phyloP scores from a whole-genome alignment of 805 yeast genomes.

The Candida railenensis region DNA sequence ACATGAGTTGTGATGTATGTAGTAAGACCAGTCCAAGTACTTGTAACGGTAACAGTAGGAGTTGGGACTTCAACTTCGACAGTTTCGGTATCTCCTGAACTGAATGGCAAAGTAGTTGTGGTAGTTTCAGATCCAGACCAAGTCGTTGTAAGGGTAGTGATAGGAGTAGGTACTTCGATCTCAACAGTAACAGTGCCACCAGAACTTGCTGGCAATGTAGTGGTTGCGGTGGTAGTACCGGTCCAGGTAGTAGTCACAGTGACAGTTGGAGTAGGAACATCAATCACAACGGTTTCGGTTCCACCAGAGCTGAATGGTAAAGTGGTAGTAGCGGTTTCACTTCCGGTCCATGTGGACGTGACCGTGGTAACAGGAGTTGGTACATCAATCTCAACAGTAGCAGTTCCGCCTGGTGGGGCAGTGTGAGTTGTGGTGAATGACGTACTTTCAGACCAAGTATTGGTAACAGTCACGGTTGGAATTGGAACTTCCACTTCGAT shows the following conservation, averaged over 20 bases:
- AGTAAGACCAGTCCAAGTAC: conserved; percentile 7
- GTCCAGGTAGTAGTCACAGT: conserved; percentile 8
- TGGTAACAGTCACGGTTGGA: conserved; percentile 12
- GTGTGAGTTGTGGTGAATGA: conserved; percentile 19
- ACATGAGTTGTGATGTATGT: conserved; percentile 19
- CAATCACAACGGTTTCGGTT: neutral
- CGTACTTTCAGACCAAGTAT: conserved; percentile 19
- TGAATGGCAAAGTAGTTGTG: conserved; percentile 8
- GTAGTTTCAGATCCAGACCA: conserved; percentile 11
- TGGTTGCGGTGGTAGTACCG: conserved; percentile 7
- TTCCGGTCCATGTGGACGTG: conserved; percentile 11
- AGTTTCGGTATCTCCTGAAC: conserved; percentile 9
- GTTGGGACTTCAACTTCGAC: conserved; percentile 7
- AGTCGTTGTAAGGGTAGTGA: conserved; percentile 8
- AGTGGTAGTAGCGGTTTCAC: conserved; percentile 8
- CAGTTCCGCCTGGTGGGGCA: conserved; percentile 13
- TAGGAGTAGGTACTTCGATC: conserved; percentile 3
- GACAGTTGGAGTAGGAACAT: conserved; percentile 2
- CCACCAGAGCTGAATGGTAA: neutral
- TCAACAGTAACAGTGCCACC: conserved; percentile 11
- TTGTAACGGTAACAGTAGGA: conserved; percentile 12
- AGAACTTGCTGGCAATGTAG: conserved; percentile 7
- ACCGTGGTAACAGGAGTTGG: conserved; percentile 1
- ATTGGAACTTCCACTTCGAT: conserved; percentile 16
- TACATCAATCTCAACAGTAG: conserved; percentile 14